Conservation (phyloP, 2,329 filamentous ascomycete genomes). For the Passalora sequoiae region DNA sequence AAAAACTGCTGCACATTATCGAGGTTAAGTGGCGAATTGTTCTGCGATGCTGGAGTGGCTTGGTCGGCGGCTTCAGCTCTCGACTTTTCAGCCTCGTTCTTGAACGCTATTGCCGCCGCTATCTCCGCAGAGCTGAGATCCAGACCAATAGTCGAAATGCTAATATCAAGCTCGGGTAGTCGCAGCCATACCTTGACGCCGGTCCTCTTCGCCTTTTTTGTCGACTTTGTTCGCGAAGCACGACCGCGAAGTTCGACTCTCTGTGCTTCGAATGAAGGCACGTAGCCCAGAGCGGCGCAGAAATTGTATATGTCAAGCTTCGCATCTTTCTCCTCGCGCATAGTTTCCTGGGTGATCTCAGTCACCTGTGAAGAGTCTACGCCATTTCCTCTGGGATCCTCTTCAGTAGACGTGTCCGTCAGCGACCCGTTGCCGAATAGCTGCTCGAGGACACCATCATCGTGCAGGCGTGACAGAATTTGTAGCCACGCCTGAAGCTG, state of each 20-base stretch:
- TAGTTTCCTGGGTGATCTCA: slow-evolving; percentile 9
- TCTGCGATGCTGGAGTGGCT: neutral
- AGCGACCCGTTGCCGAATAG: too few relatives aligned
- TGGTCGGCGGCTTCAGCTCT: slow-evolving; percentile 19
- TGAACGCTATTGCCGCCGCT: slow-evolving; percentile 38
- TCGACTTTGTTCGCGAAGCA: neutral
- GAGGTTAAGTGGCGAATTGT: slow-evolving; percentile 31
- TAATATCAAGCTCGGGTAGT: slow-evolving; percentile 36
- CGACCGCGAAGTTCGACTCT: too few relatives aligned
- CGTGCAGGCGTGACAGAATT: too few relatives aligned
- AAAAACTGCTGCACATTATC: slow-evolving; percentile 38
- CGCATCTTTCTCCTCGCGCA: slow-evolving; percentile 25
- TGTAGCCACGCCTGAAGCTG: too few relatives aligned
- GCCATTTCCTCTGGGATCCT: too few relatives aligned
- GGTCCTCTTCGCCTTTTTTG: neutral
- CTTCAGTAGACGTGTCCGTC: too few relatives aligned
- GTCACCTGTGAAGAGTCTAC: too few relatives aligned
- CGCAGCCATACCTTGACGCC: too few relatives aligned
- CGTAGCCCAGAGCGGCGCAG: slow-evolving; percentile 35
- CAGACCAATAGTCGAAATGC: slow-evolving; percentile 28
- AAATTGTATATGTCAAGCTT: slow-evolving; percentile 39
- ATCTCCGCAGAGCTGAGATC: slow-evolving; percentile 32
- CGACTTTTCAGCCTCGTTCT: slow-evolving; percentile 34
- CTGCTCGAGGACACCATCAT: too few relatives aligned
- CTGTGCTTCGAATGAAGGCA: neutral